Evolutionary conservation across 768 basidiomycete genomes (phyloP).

Genomic region (Serendipita sp.): DNA sequence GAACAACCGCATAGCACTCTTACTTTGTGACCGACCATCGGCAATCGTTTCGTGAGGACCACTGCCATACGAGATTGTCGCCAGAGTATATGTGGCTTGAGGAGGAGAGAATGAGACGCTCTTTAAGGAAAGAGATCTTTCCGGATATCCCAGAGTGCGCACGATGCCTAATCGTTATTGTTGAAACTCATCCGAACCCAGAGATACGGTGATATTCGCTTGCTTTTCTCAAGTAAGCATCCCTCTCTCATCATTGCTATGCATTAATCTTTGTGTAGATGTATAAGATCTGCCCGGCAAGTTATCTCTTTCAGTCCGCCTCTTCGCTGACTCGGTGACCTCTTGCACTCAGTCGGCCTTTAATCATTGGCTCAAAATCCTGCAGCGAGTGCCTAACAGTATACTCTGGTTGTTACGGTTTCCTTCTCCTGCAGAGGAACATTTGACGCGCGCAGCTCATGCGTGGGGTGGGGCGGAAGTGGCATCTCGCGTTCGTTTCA

Average conservation of each 20-base stretch:
- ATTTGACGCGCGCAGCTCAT: conserved; percentile 27
- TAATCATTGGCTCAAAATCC: conserved; percentile 33
- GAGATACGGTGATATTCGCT: conserved; percentile 32
- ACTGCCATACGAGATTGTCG: conserved; percentile 13
- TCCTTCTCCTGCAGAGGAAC: conserved; percentile 31
- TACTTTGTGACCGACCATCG: conserved; percentile 37
- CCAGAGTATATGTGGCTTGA: conserved; percentile 22
- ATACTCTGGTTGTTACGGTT: conserved; percentile 41
- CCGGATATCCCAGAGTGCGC: conserved; percentile 30
- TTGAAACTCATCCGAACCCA: background rate
- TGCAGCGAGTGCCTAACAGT: conserved; percentile 28
- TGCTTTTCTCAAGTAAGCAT: conserved; percentile 36
- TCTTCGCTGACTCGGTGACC: conserved; percentile 10
- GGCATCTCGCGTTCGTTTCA: conserved; percentile 31
- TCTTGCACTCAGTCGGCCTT: conserved; percentile 24
- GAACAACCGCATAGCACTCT: conserved; percentile 22
- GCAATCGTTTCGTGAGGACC: conserved; percentile 27
- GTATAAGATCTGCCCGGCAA: conserved; percentile 32
- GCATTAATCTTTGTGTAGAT: conserved; percentile 18
- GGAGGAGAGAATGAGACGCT: conserved; percentile 25
- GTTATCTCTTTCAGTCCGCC: conserved; percentile 11
- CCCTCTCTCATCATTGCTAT: conserved; percentile 10
- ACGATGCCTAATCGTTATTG: background rate
- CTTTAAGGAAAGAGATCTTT: conserved; percentile 27
- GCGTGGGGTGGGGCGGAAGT: conserved; percentile 33